phyloP scores from a whole-genome alignment of 371 early-diverging fungal species.

The Mortierella sp. region DNA sequence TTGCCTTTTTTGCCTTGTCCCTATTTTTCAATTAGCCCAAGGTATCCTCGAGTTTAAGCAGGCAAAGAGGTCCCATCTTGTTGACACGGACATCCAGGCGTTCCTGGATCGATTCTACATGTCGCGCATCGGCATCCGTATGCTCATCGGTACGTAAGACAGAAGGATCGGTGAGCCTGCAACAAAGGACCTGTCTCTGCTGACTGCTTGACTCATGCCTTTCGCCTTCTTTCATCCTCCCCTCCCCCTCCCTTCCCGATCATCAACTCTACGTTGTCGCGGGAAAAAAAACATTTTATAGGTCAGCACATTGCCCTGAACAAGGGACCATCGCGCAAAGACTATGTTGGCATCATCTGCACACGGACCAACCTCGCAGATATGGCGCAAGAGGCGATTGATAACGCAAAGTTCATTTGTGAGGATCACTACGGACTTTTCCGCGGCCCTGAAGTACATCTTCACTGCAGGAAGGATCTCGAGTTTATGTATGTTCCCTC shows the following conservation, averaged over 20 bases:
- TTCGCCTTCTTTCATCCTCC: neutral
- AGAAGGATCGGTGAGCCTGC: neutral
- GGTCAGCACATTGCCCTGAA: constrained; percentile 85
- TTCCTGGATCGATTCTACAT: constrained; percentile 98
- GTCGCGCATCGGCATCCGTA: constrained; percentile 97
- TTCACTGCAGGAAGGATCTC: constrained; percentile 85
- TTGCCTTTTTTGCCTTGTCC: neutral
- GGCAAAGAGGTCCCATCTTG: constrained; percentile 60
- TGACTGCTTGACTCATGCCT: constrained; percentile 1
- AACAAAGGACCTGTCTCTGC: neutral
- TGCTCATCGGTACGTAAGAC: constrained; percentile 85
- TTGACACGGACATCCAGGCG: constrained; percentile 88
- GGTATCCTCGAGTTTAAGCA: constrained; percentile 95
- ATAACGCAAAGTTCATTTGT: constrained; percentile 92
- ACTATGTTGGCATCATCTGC: constrained; percentile 97
- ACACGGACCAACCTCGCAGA: constrained; percentile 85
- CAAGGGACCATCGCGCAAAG: constrained; percentile 64
- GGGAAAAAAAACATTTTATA: constrained; percentile 12
- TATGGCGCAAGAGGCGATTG: constrained; percentile 88
- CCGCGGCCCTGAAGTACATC: constrained; percentile 83
- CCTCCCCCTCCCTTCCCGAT: too few species aligned
- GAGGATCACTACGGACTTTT: constrained; percentile 91
- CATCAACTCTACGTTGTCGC: neutral
- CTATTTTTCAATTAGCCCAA: constrained; percentile 68
- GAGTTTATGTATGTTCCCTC: constrained; percentile 97